These are phyloP conservation scores for Colletotrichum gigasporum DNA, from an alignment of 2,329 filamentous ascomycete species.

Conservation along the genomic window DNA sequence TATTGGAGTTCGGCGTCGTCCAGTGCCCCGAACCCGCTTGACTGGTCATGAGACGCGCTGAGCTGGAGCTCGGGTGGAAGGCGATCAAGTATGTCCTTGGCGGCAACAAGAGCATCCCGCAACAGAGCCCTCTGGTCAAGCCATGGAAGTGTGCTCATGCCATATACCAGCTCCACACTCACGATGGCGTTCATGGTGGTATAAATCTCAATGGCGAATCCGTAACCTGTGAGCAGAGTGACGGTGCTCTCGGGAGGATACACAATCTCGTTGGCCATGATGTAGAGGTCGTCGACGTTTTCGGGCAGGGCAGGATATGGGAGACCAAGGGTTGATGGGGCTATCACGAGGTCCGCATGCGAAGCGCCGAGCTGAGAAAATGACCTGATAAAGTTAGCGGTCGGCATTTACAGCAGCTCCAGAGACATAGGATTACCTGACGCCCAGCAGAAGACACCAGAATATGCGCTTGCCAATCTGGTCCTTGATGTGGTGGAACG, in stretches of 20 bases:
- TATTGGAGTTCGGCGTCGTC: constrained; percentile 61
- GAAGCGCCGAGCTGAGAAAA: constrained; percentile 80
- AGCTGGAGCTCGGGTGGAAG: constrained; percentile 76
- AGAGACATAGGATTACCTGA: constrained; percentile 59
- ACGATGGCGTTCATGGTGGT: constrained; percentile 81
- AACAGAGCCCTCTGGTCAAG: constrained; percentile 79
- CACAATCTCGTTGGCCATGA: constrained; percentile 76
- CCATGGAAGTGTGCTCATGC: constrained; percentile 80
- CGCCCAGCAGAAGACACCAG: constrained; percentile 82
- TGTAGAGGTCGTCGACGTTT: constrained; percentile 86
- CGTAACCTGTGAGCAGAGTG: constrained; percentile 82
- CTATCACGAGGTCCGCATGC: constrained; percentile 77
- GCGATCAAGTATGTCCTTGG: constrained; percentile 73
- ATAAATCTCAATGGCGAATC: constrained; percentile 80
- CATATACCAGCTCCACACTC: constrained; percentile 85
- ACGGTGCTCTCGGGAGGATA: constrained; percentile 74
- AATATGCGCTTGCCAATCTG: constrained; percentile 83
- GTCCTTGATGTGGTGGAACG: constrained; percentile 75
- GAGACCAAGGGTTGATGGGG: constrained; percentile 78
- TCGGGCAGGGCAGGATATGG: constrained; percentile 82
- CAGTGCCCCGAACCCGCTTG: constrained; percentile 48
- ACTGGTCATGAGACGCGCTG: constrained; percentile 47
- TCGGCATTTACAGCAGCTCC: background rate
- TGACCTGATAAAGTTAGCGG: constrained; percentile 59
- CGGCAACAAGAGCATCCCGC: constrained; percentile 74